A percentile compares a stretch with the other conserved stretches of the same genome.
phyloP scores from a whole-genome alignment of 2,329 filamentous ascomycete genomes.

The Ceratocystis ficicola region DNA sequence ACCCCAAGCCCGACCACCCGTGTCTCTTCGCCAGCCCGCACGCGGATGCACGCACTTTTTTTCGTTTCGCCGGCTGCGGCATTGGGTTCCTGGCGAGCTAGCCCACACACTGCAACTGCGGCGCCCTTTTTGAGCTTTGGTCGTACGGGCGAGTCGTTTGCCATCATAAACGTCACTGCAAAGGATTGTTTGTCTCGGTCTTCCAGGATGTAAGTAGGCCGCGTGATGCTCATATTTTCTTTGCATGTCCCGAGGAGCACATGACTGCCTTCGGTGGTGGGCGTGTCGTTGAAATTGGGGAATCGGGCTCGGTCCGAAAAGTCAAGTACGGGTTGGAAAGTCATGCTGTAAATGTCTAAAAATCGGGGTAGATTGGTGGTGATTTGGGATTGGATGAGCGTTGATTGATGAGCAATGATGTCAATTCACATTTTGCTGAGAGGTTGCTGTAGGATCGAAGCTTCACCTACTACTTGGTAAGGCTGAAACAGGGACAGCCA shows the following conservation, averaged over 20 bases:
- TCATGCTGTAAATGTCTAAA: background rate
- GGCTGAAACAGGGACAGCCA: slow-evolving; percentile 6
- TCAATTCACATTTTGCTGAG: background rate
- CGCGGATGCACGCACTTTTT: slow-evolving; percentile 32
- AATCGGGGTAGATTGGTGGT: background rate
- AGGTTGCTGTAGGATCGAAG: background rate
- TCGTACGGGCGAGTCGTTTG: slow-evolving; percentile 28
- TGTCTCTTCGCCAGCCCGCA: slow-evolving; percentile 28
- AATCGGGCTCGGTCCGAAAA: slow-evolving; percentile 29
- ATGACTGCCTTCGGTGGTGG: slow-evolving; percentile 22
- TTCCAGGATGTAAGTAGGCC: slow-evolving; percentile 37
- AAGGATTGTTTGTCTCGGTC: slow-evolving; percentile 34
- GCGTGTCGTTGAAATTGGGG: slow-evolving; percentile 30
- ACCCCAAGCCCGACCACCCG: slow-evolving; percentile 30
- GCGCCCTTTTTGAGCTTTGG: slow-evolving; percentile 34
- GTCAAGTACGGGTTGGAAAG: slow-evolving; percentile 24
- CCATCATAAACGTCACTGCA: slow-evolving; percentile 37
- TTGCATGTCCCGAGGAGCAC: slow-evolving; percentile 34
- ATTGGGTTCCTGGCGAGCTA: slow-evolving; percentile 24
- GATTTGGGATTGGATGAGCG: background rate
- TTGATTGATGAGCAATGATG: background rate
- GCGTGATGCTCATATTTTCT: slow-evolving; percentile 38
- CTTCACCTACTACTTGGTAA: background rate
- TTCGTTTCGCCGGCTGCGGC: slow-evolving; percentile 27
- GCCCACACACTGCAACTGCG: slow-evolving; percentile 30